A percentile compares a stretch with the other conserved stretches of the same genome.
Conservation (phyloP, 371 early-diverging fungal genomes). For the Batrachochytrium dendrobatidis region DNA sequence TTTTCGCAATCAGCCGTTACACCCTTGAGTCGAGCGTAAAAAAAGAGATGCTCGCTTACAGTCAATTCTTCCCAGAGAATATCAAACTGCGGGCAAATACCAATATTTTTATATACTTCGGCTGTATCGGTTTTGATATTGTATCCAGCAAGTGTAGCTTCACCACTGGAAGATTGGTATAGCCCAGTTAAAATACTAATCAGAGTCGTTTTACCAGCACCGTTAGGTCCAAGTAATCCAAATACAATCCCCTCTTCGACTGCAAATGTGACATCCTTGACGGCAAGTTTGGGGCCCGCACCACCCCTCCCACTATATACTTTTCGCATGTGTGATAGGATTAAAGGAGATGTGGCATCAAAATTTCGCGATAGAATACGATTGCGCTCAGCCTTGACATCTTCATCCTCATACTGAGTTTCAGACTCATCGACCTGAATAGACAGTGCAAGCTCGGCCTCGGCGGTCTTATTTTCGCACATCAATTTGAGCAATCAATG, state of each 20-base stretch:
- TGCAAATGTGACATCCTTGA: slow-evolving; percentile 58
- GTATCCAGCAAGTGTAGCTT: slow-evolving; percentile 50
- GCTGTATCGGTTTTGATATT: slow-evolving; percentile 47
- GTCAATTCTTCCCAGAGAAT: slow-evolving; percentile 73
- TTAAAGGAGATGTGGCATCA: slow-evolving; percentile 36
- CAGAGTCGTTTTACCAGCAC: slow-evolving; percentile 51
- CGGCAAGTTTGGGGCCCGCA: slow-evolving; percentile 46
- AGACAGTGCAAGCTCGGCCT: slow-evolving; percentile 3
- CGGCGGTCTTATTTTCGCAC: no score
- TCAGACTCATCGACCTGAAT: slow-evolving; percentile 20
- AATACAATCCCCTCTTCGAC: slow-evolving; percentile 51
- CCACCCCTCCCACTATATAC: slow-evolving; percentile 40
- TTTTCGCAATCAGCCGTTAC: slow-evolving; percentile 40
- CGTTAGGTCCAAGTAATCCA: slow-evolving; percentile 45
- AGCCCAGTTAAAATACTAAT: slow-evolving; percentile 62
- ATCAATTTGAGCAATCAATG: no score
- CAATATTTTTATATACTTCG: slow-evolving; percentile 58
- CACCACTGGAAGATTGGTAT: slow-evolving; percentile 48
- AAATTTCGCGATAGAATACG: slow-evolving; percentile 33
- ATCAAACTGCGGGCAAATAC: slow-evolving; percentile 68
- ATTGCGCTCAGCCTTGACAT: slow-evolving; percentile 46
- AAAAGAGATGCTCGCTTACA: slow-evolving; percentile 62
- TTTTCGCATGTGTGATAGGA: slow-evolving; percentile 55
- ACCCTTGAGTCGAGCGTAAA: slow-evolving; percentile 67
- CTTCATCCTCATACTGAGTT: slow-evolving; percentile 43